Percentiles rank a stretch among this genome's conserved stretches.
Conservation (phyloP, 345 rosid species). For the Melaleuca quinquenervia region DNA sequence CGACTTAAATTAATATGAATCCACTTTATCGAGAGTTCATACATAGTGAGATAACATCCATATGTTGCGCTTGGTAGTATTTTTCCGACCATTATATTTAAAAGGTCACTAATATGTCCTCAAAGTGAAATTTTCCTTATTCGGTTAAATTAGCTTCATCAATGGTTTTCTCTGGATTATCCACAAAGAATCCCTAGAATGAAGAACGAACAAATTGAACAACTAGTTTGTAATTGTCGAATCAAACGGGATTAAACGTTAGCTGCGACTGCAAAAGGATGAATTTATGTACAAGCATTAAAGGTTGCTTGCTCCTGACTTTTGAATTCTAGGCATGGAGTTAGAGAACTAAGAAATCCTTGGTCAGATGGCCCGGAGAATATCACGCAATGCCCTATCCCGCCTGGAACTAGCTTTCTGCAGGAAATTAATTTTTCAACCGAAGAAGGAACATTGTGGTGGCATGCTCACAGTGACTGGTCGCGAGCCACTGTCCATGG, state of each 20-base stretch:
- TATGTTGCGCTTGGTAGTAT: background rate
- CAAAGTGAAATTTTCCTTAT: background rate
- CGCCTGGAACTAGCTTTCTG: background rate
- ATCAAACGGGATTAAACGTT: background rate
- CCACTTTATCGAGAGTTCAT: background rate
- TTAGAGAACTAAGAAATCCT: slow-evolving; percentile 15
- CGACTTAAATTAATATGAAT: background rate
- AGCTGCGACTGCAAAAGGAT: background rate
- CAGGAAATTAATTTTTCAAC: slow-evolving; percentile 8
- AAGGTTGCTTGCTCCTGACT: background rate
- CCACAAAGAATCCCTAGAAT: background rate
- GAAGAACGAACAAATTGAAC: background rate
- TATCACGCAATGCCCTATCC: slow-evolving; percentile 14
- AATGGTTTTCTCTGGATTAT: background rate
- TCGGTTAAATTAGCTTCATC: background rate
- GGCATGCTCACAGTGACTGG: slow-evolving; percentile 47
- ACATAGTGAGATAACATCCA: background rate
- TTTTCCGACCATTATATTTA: background rate
- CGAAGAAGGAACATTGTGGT: slow-evolving; percentile 27
- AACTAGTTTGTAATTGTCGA: background rate
- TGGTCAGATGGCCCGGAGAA: slow-evolving; percentile 22
- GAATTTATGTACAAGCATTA: background rate
- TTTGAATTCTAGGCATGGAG: slow-evolving; percentile 15
- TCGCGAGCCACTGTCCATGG: slow-evolving; percentile 25
- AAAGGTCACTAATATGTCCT: background rate